Percentiles rank a stretch among this genome's conserved stretches.
phyloP scores from a whole-genome alignment of 768 basidiomycete species.

The Punctularia strigosozonata region DNA sequence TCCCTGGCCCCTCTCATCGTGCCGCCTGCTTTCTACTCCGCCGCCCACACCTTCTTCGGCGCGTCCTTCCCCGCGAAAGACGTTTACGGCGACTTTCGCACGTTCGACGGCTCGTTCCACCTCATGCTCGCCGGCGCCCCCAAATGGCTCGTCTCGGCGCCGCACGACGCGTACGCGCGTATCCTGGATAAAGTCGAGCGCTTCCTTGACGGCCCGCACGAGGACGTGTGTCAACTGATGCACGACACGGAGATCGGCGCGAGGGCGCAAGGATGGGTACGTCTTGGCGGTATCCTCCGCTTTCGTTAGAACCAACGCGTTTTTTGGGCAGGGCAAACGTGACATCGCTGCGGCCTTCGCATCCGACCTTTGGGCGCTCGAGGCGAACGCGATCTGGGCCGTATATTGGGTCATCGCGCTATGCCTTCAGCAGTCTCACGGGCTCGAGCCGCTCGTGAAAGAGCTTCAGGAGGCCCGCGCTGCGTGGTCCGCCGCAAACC shows the following conservation, averaged over 20 bases:
- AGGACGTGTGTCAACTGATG: no score
- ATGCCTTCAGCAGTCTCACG: constrained; percentile 9
- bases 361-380: constrained; percentile 12
- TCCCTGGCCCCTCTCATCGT: constrained; percentile 7
- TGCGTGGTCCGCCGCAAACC: constrained; percentile 6
- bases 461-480: constrained; percentile 9
- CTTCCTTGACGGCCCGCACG: no score
- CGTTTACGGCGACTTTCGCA: constrained; percentile 6
- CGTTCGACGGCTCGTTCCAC: constrained; percentile 12
- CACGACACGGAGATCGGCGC: no score
- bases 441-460: constrained; percentile 8
- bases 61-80: constrained; percentile 8
- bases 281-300: neutral
- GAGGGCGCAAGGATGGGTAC: constrained; percentile 10
- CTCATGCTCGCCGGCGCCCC: constrained; percentile 9
- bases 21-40: constrained; percentile 9
- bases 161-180: constrained; percentile 7
- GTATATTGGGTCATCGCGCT: constrained; percentile 13
- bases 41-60: constrained; percentile 12
- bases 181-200: constrained; percentile 7
- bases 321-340: constrained; percentile 4
- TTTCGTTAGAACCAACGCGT: neutral
- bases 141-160: constrained; percentile 7
- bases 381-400: constrained; percentile 13
- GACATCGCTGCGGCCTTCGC: constrained; percentile 8